Base-by-base conservation (phyloP, 805 yeast species). In the Nakazawaea wickerhamii region DNA sequence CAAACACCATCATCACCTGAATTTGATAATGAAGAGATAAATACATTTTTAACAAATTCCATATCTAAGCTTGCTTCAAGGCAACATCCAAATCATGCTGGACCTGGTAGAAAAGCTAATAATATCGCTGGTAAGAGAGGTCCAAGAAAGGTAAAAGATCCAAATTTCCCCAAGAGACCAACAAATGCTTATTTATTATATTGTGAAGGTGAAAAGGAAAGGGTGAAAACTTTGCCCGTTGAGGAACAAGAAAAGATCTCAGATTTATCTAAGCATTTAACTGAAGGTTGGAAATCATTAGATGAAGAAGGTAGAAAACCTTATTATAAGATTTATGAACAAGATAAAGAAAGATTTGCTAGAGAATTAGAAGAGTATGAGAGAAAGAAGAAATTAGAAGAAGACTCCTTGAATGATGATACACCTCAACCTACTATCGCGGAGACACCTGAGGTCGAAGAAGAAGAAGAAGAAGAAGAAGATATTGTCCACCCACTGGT, bases 141-240 rank as follows among this genome's bases (percentile, higher is more conserved):
- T 43, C 51, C 54, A 40, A 65, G 51, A 36, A 68, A 68, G 39
- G 68, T 71, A 8, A 76, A 89, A 53, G 95, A 89, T 59, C 96
- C 96, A 8, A 80, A 79, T 51, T 71, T 83, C 54, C 97, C 96
- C 17, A 87, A 84, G 53, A 71, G 95, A 54, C 96, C 96, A 5
- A 82, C 93, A 3, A 90, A 89, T 60, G 95, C 96, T 4, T 90
- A 89, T 55, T 68, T 87, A 48, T 75, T 87, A 30, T 89, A 84
- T 56, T 90, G 96, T 62, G 97, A 90, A 46, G 65, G 75, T 64
- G 95, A 87, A 55, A 85, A 85, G 60, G 95, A 86, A 36, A 68
- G 73, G 38, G 73, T 87, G 30, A 78, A 76, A 48, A 70, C 73
- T 39, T 67, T 79, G 40, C 84, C 77, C 47, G 61, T 61, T n/a